Percentiles rank a stretch among this genome's conserved stretches.
Evolutionary conservation across 1,139 yeast species (phyloP).

Genomic region (Pichia inconspicua): DNA sequence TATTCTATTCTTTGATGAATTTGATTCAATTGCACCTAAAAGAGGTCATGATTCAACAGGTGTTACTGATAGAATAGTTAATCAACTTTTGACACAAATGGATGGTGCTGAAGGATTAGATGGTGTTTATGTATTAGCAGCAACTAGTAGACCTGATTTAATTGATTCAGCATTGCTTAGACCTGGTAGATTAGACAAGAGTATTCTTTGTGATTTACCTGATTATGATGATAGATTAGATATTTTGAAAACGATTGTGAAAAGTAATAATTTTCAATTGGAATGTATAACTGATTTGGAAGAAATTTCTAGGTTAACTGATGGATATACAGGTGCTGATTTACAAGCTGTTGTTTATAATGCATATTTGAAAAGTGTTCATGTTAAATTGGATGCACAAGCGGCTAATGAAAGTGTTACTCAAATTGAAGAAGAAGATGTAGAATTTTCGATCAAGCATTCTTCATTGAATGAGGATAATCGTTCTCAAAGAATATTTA

Average conservation of each 20-base stretch:
- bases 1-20: slow-evolving; percentile 88
- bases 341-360: slow-evolving; percentile 87
- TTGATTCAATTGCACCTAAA: slow-evolving; percentile 95
- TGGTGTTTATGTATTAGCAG: slow-evolving; percentile 94
- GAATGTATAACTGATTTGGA: slow-evolving; percentile 45
- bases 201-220: slow-evolving; percentile 87
- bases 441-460: background rate
- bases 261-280: slow-evolving; percentile 40
- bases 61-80: slow-evolving; percentile 94
- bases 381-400: slow-evolving; percentile 52
- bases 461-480: background rate
- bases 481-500: background rate
- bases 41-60: slow-evolving; percentile 98
- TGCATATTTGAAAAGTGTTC: slow-evolving; percentile 88
- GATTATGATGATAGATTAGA: slow-evolving; percentile 60
- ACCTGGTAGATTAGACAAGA: slow-evolving; percentile 93
- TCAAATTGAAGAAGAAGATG: background rate
- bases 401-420: slow-evolving; percentile 27
- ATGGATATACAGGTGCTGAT: slow-evolving; percentile 92
- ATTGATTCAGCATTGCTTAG: slow-evolving; percentile 91
- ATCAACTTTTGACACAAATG: slow-evolving; percentile 95
- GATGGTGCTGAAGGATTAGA: slow-evolving; percentile 98
- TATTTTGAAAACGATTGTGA: slow-evolving; percentile 57
- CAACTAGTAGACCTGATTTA: slow-evolving; percentile 90
- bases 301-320: slow-evolving; percentile 51